A percentile compares a stretch with the other conserved stretches of the same genome.
These are phyloP conservation scores for Aspergillus hiratsukae DNA, from an alignment of 2,329 filamentous ascomycete genomes.

Conservation along the genomic window DNA sequence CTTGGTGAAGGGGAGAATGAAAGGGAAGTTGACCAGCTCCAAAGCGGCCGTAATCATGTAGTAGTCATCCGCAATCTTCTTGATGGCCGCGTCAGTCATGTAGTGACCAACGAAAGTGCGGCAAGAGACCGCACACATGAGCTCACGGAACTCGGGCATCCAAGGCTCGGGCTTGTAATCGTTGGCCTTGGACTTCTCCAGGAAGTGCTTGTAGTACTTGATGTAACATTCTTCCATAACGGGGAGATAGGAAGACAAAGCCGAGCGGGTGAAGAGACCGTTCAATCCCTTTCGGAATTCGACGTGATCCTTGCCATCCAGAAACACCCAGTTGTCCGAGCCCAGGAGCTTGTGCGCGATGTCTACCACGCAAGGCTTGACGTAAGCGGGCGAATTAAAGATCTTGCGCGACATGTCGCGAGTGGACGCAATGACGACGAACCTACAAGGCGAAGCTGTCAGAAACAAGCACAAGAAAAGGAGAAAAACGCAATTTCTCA, in stretches of 20 bases:
- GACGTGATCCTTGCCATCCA: constrained; percentile 90
- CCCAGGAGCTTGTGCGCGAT: constrained; percentile 89
- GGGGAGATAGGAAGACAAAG: constrained; percentile 82
- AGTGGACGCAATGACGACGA: constrained; percentile 92
- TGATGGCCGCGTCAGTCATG: constrained; percentile 82
- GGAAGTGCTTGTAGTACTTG: constrained; percentile 74
- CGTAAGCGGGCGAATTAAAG: constrained; percentile 86
- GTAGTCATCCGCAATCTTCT: constrained; percentile 94
- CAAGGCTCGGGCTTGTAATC: constrained; percentile 73
- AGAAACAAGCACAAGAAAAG: neutral
- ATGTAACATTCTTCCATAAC: constrained; percentile 91
- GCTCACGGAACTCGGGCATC: constrained; percentile 87
- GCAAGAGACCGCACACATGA: constrained; percentile 92
- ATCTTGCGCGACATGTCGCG: constrained; percentile 95
- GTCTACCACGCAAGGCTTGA: constrained; percentile 96
- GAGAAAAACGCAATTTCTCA: neutral
- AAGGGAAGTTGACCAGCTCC: constrained; percentile 96
- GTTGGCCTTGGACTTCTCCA: constrained; percentile 68
- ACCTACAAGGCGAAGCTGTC: constrained; percentile 50
- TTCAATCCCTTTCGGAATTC: constrained; percentile 98
- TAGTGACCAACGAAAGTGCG: constrained; percentile 97
- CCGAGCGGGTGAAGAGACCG: constrained; percentile 85
- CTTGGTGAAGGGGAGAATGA: constrained; percentile 92
- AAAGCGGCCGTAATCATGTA: constrained; percentile 93
- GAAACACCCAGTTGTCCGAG: constrained; percentile 90